Conservation (phyloP, 2,329 filamentous ascomycete species). For the Cryphonectria radicalis region DNA sequence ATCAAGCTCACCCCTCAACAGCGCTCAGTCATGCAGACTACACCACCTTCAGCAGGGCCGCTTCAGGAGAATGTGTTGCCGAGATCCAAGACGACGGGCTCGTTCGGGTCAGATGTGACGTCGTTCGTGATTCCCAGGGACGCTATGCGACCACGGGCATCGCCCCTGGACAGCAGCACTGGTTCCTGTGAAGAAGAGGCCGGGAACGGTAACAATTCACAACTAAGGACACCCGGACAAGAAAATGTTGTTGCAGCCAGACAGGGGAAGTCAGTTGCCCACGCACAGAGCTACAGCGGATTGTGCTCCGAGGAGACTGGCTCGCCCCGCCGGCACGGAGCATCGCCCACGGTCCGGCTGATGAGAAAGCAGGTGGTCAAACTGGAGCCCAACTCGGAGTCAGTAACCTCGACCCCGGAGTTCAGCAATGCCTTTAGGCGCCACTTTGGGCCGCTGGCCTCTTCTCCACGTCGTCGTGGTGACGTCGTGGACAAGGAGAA, state of each 20-base stretch:
- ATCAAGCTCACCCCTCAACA: slow-evolving; percentile 32
- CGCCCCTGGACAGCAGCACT: slow-evolving; percentile 1
- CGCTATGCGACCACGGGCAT: background rate
- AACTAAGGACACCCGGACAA: slow-evolving; percentile 16
- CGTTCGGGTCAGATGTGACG: background rate
- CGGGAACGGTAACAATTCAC: background rate
- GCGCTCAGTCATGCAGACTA: slow-evolving; percentile 29
- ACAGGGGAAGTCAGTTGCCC: slow-evolving; percentile 18
- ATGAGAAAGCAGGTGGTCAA: slow-evolving; percentile 22
- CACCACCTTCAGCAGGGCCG: slow-evolving; percentile 27
- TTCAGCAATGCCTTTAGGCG: slow-evolving; percentile 25
- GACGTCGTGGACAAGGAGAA: slow-evolving; percentile 23
- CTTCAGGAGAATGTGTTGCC: slow-evolving; percentile 27
- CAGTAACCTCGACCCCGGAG: slow-evolving; percentile 17
- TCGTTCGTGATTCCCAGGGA: background rate
- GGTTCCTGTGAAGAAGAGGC: background rate
- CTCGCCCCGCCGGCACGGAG: slow-evolving; percentile 14
- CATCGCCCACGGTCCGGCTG: slow-evolving; percentile 24
- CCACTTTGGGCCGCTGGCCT: slow-evolving; percentile 20
- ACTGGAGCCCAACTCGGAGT: slow-evolving; percentile 11
- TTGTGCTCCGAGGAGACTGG: slow-evolving; percentile 20
- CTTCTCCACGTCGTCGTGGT: background rate
- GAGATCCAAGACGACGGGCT: background rate
- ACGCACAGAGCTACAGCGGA: slow-evolving; percentile 9
- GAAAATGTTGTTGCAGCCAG: background rate